Conservation (phyloP, 2,329 filamentous ascomycete genomes). For the Botrytis deweyae region DNA sequence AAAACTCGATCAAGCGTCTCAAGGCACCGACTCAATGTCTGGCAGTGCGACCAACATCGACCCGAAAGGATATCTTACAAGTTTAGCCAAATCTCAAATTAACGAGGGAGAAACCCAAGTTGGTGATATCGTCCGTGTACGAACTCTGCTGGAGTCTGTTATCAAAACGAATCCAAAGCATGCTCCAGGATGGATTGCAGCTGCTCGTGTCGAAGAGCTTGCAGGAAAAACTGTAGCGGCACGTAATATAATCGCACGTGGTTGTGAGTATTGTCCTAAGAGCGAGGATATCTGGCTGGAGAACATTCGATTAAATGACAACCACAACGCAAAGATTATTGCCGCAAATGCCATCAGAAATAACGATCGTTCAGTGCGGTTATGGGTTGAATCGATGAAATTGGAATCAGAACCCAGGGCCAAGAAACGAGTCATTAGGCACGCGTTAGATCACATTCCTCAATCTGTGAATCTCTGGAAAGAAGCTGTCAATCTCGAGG, state of each 20-base stretch:
- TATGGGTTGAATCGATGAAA: constrained; percentile 96
- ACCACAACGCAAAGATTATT: constrained; percentile 92
- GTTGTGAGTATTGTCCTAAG: constrained; percentile 87
- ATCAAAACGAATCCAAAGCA: constrained; percentile 97
- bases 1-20: constrained; percentile 85
- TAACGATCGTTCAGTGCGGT: constrained; percentile 80
- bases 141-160: constrained; percentile 90
- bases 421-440: constrained; percentile 89
- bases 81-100: constrained; percentile 76
- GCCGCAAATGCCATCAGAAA: constrained; percentile 90
- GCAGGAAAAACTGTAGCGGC: constrained; percentile 90
- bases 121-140: constrained; percentile 91
- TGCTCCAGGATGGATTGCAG: constrained; percentile 92
- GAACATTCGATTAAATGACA: constrained; percentile 89
- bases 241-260: constrained; percentile 81
- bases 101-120: constrained; percentile 80
- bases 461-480: constrained; percentile 98
- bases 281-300: constrained; percentile 96
- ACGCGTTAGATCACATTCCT: constrained; percentile 88
- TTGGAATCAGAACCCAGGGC: constrained; percentile 78
- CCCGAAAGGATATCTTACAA: constrained; percentile 93
- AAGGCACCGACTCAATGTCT: constrained; percentile 64
- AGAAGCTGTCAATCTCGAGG: constrained; percentile 91
- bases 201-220: constrained; percentile 86
- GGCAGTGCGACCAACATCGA: constrained; percentile 91